These are phyloP conservation scores for Tylopilus rubrobrunneus DNA, from an alignment of 768 basidiomycete species.

Conservation along the genomic window DNA sequence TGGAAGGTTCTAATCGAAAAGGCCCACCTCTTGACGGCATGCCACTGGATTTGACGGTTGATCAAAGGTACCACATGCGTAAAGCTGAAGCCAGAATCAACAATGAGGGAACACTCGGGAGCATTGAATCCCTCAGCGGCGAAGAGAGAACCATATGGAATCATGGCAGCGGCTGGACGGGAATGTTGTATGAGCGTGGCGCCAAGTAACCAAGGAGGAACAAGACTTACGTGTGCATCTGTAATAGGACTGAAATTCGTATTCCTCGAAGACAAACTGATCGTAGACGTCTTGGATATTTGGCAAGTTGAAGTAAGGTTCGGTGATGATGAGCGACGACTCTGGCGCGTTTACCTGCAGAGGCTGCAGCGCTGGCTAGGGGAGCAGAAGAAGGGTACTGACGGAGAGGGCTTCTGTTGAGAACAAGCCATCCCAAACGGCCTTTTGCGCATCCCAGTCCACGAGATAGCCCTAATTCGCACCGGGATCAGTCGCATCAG, in stretches of 20 bases:
- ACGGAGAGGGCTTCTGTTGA: constrained; percentile 68
- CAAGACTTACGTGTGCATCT: constrained; percentile 71
- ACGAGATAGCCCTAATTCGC: constrained; percentile 76
- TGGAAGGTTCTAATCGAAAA: constrained; percentile 12
- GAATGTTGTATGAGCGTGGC: constrained; percentile 17
- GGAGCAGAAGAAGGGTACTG: constrained; percentile 16
- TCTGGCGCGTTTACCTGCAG: constrained; percentile 66
- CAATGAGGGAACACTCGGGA: constrained; percentile 76
- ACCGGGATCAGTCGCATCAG: constrained; percentile 11
- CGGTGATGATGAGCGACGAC: constrained; percentile 80
- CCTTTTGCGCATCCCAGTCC: constrained; percentile 95
- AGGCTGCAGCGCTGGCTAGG: constrained; percentile 10
- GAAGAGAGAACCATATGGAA: constrained; percentile 75
- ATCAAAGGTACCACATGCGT: constrained; percentile 88
- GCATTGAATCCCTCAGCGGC: constrained; percentile 40
- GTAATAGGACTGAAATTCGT: constrained; percentile 82
- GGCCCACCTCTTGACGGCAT: constrained; percentile 73
- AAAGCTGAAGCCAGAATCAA: constrained; percentile 93
- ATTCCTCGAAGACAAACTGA: constrained; percentile 95
- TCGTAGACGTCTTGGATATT: constrained; percentile 92
- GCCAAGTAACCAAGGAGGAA: constrained; percentile 17
- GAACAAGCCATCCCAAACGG: constrained; percentile 90
- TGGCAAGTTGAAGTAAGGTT: constrained; percentile 91
- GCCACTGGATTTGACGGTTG: constrained; percentile 69
- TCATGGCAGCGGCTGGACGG: constrained; percentile 67